phyloP scores from a whole-genome alignment of 257 asterid species.

The Rehmannia glutinosa region DNA sequence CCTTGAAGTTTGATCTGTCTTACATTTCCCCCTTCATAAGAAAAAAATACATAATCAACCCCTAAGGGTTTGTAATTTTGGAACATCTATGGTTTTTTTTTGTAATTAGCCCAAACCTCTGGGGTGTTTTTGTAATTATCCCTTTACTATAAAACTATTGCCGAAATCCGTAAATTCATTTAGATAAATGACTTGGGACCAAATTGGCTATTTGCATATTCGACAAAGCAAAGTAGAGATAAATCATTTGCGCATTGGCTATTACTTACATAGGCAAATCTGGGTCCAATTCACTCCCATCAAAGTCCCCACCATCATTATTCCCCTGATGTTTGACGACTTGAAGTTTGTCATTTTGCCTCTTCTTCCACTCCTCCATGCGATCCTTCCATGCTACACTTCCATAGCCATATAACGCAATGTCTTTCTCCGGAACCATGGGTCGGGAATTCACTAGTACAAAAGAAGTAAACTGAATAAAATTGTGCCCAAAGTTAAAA shows the following conservation, averaged over 20 bases:
- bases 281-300: constrained; percentile 43
- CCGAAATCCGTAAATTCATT: too few relatives aligned
- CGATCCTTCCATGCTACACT: constrained; percentile 97
- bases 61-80: too few relatives aligned
- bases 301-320: constrained; percentile 32
- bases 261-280: constrained; percentile 64
- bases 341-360: constrained; percentile 63
- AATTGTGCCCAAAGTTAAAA: not conserved
- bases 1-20: too few relatives aligned
- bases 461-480: constrained; percentile 8
- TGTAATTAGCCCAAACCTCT: too few relatives aligned
- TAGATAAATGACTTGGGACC: too few relatives aligned
- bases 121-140: too few relatives aligned
- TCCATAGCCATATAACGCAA: constrained; percentile 86
- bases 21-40: too few relatives aligned
- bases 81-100: too few relatives aligned
- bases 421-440: constrained; percentile 81
- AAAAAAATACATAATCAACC: too few relatives aligned
- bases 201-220: too few relatives aligned
- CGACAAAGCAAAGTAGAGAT: not conserved
- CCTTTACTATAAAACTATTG: too few relatives aligned
- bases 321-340: constrained; percentile 59
- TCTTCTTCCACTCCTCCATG: constrained; percentile 86
- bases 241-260: not conserved
- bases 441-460: constrained; percentile 63